Evolutionary conservation across 352 stramenopile genomes (phyloP).

Genomic region (Phytophthora pinifolia): DNA sequence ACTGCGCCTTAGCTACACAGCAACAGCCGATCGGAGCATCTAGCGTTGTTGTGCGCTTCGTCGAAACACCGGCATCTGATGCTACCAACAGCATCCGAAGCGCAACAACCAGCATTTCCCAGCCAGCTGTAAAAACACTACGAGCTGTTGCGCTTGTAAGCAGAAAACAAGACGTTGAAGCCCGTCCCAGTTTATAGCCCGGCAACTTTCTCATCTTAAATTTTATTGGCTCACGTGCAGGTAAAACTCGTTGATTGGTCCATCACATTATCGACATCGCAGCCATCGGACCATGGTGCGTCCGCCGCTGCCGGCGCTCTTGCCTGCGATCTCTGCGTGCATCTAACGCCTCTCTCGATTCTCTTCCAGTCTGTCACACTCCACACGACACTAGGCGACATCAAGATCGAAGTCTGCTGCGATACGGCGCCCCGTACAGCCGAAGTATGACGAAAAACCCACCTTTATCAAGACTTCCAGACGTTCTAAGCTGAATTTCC

Average conservation of each 20-base stretch:
- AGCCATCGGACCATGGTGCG: constrained; percentile 25
- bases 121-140: constrained; percentile 4
- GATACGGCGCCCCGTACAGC: constrained; percentile 91
- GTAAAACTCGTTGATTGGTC: constrained; percentile 19
- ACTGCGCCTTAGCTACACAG: too few species aligned
- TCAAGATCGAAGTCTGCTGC: constrained; percentile 97
- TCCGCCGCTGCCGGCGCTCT: neutral
- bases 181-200: constrained; percentile 4
- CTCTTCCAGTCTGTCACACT: constrained; percentile 91
- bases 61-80: neutral
- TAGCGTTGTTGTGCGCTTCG: neutral
- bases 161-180: constrained; percentile 4
- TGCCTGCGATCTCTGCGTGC: neutral
- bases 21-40: neutral
- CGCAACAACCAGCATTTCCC: neutral
- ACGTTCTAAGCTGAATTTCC: neutral
- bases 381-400: constrained; percentile 93
- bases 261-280: constrained; percentile 16
- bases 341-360: neutral
- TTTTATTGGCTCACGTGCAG: constrained; percentile 2
- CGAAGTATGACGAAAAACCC: constrained; percentile 45
- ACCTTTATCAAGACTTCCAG: neutral
- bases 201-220: constrained; percentile 5
- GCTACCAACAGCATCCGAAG: neutral
- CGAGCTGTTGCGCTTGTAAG: neutral